A percentile compares a stretch with the other conserved stretches of the same genome.
phyloP scores from a whole-genome alignment of 192 early-diverging fungal species.

The Backusella tarrabulga region DNA sequence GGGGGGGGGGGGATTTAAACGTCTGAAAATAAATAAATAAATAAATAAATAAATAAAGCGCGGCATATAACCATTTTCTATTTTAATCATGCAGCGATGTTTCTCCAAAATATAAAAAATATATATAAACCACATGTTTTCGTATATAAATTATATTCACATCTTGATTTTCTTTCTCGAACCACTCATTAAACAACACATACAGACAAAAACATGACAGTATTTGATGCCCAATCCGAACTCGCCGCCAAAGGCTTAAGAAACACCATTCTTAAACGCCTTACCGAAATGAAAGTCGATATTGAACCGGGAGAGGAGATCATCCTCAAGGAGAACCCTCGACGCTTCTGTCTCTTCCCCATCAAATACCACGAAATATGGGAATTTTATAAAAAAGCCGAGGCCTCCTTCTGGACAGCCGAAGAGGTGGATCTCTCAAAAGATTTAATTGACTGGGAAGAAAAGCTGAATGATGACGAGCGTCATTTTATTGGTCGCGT shows the following conservation, averaged over 20 bases:
- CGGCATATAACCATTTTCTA: no score
- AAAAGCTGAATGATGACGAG: slow-evolving; percentile 78
- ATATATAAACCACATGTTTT: background rate
- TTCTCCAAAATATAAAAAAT: no score
- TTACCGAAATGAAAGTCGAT: background rate
- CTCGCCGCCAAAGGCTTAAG: background rate
- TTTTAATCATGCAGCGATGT: no score
- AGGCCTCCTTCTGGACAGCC: slow-evolving; percentile 95
- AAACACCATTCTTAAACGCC: background rate
- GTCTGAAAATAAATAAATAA: no score
- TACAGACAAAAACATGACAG: background rate
- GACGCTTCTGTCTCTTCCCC: slow-evolving; percentile 86
- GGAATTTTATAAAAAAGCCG: slow-evolving; percentile 96
- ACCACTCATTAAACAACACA: background rate
- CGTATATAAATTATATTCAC: no score
- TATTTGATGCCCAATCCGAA: slow-evolving; percentile 2
- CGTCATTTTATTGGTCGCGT: slow-evolving; percentile 86
- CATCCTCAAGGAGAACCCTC: slow-evolving; percentile 57
- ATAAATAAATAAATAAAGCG: background rate
- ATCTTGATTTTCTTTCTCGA: background rate
- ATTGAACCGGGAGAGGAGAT: background rate
- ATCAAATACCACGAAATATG: slow-evolving; percentile 91
- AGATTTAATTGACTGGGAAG: slow-evolving; percentile 85
- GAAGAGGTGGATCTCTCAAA: slow-evolving; percentile 93
- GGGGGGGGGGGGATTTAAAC: no score